Base-by-base conservation (phyloP, 768 basidiomycete genomes). In the Kwoniella botswanensis region DNA sequence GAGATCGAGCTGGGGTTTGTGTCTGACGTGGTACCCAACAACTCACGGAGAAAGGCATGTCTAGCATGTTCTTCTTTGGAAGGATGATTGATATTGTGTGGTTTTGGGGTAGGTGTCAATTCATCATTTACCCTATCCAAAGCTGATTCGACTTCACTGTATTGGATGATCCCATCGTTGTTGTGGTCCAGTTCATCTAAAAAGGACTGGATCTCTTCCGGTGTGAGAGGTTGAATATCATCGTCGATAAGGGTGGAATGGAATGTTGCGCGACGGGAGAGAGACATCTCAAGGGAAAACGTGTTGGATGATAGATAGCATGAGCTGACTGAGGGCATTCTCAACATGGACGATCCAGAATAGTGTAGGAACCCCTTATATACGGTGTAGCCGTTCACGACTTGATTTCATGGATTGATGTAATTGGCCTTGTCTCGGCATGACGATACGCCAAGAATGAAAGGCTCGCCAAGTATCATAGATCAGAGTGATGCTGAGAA, bases 161-260 rank as follows among this genome's bases (percentile, higher is more conserved):
- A 75, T 41, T 55, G 26, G 59, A 75, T 75, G 4, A 53, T n/a
- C n/a, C 74, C 71, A 29, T 75, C 74, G 1, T 61, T 52, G 52
- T 75, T 73, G 56, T 70, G 64, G 24, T 75, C 74, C 12, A 75
- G 71, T 24, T 73, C 74, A 57, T 75, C 71, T 11, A 75, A 50
- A 44, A 75, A 73, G 4, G 65, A 17, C 17, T 56, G 69, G 71
- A 75, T 75, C 66, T 75, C 74, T 6, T 73, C 74, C 17, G 70
- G 68, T 35, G 63, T 64, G 21, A 75, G 66, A 10, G 55, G 41
- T 55, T 1, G 18, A n/a, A 52, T 7, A 22, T 42, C 3, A 11
- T 66, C 55, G 24, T 66, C 35, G 55, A 54, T 55, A 11, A 65
- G 17, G 6, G 63, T 62, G 13, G 61, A 44, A 15, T 50, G 61